Base-by-base conservation (phyloP, 129 eudicot species). In the Artemisia tridentata region DNA sequence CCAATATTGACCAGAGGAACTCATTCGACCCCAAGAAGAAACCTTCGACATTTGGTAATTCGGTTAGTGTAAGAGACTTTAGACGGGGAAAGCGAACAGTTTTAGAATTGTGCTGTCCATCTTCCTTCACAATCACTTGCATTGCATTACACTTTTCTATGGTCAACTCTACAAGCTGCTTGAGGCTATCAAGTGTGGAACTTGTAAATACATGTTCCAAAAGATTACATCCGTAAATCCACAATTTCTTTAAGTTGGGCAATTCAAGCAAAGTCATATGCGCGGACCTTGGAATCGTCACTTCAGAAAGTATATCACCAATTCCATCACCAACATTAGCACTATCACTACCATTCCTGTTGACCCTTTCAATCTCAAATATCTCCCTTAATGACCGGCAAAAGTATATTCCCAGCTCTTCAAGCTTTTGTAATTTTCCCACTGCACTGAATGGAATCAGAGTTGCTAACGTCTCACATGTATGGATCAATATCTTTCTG, bases 131-230 rank as follows among this genome's bases (percentile, higher is more conserved):
- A 57, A 57, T 57, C 11, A 57, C 63, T 57, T 57, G 31, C 29
- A 57, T 57, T 18, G 10, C 11, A 19, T 57, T 57, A 29, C 63
- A 57, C 8, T 57, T 10, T 19, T 57, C 15, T 4, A 56, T 19
- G 9, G 27, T 8, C 29, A 56, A 19, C 62, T 56, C 62, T 56
- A 17, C 27, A 10, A 56, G 63, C 21, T 57, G 29, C 63, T 57
- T 19, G 29, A 57, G 63, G 63, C 63, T 57, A 8, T 57, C 63
- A 57, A 57, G 63, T 7, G 63, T 20, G 27, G 62, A 56, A 19
- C 27, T 17, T 17, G 12, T 56, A 12, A 57, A 20, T 57, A 57
- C 17, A 20, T 19, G 29, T 57, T 7, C 29, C 29, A 57, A 20
- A 57, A 20, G 63, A 15, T 57, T 14, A 57, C 63, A 57, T 6